A percentile compares a stretch with the other conserved stretches of the same genome.
Conservation (phyloP, 2,329 filamentous ascomycete species). For the Penicillium sumatraense region DNA sequence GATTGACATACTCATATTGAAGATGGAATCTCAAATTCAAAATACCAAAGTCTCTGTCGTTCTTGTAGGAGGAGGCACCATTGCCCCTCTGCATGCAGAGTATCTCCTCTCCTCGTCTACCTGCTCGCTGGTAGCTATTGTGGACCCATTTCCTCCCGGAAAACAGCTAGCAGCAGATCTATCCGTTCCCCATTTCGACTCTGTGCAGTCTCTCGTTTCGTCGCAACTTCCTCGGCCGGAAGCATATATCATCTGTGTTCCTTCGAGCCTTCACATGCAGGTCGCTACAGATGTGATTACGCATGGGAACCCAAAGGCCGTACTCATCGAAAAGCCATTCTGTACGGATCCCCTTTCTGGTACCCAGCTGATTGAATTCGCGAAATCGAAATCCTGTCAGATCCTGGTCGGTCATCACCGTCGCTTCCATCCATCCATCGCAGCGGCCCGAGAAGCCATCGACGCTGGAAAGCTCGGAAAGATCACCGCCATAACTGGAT, state of each 20-base stretch:
- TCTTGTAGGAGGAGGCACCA: conserved; percentile 17
- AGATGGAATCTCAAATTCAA: neutral
- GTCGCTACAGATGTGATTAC: conserved; percentile 3
- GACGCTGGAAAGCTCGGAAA: conserved; percentile 7
- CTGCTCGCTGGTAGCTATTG: conserved; percentile 4
- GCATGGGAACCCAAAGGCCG: conserved; percentile 1
- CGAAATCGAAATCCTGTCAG: conserved; percentile 3
- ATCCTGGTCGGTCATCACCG: conserved; percentile 20
- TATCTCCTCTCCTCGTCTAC: conserved; percentile 10
- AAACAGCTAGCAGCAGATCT: neutral
- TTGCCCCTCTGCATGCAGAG: conserved; percentile 15
- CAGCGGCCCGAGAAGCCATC: conserved; percentile 1
- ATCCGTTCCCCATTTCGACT: neutral
- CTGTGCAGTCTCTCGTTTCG: neutral
- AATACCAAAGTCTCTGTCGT: conserved; percentile 7
- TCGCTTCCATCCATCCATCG: conserved; percentile 13
- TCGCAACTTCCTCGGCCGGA: neutral
- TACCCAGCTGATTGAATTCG: neutral
- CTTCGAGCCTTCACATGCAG: conserved; percentile 7
- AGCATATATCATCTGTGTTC: conserved; percentile 12
- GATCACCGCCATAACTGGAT: conserved; percentile 13
- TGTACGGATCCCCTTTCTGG: conserved; percentile 5
- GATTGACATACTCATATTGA: neutral
- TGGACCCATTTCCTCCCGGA: conserved; percentile 8
- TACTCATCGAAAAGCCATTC: conserved; percentile 12